Evolutionary conservation across 1,284 basidiomycete genomes (phyloP), one percentile per base, ranked within the genome.

Genomic region (Jaminaea rosea): DNA sequence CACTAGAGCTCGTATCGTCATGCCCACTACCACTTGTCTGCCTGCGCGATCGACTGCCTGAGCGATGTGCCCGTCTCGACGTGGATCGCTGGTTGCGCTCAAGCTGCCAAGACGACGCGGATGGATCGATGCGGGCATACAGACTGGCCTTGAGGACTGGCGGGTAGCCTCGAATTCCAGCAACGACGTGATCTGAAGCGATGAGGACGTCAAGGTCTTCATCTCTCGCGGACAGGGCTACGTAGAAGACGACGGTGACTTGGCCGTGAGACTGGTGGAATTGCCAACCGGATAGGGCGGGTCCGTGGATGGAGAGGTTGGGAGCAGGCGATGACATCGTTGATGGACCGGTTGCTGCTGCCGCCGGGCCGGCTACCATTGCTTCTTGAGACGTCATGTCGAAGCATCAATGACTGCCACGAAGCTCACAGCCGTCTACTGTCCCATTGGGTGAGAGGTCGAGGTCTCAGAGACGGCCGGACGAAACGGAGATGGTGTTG

Each of bases 191-290:
- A 21, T 65, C 56, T 24, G 24, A 46, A 8, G 52, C 61, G 29
- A 67, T 62, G 27, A 49, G 53, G 31, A 67, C 54, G 27, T 65
- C 53, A 23, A 67, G 46, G 34, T 63, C 61, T 27, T 27, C 44
- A 5, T 54, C 47, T 11, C 59, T 59, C 24, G 53, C 49, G 10
- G 46, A 34, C 1, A 57, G 54, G 8, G 60, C 56, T 4, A 67
- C 63, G 28, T 65, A 59, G 36, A 67, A 67, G 15, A 67, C 49
- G 2, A 65, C 57, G n/a, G 65, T 67, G n/a, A 60, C 60, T 47
- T 67, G 65, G 11, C 62, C 63, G 45, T 65, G 60, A 2, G 58
- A 61, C 46, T 67, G 65, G 37, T 67, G 65, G 23, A 61, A 59
- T 0, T 60, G 60, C 65, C 65, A 67, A 29, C 63, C 60, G 24